Base-by-base conservation (phyloP, 202 grass and related monocot species). In the Setaria italica region DNA sequence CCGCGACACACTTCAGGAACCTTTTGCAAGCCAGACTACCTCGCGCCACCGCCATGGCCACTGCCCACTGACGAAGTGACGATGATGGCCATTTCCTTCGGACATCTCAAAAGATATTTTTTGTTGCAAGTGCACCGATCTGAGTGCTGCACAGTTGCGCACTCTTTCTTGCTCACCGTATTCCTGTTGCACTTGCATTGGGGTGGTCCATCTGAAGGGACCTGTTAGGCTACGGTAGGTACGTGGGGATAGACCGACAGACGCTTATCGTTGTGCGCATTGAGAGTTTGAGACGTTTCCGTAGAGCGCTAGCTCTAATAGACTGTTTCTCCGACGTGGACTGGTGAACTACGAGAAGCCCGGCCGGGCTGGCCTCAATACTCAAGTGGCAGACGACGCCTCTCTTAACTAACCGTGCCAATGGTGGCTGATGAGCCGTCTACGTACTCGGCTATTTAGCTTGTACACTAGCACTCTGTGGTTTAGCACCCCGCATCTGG, bases 241-340 rank as follows among this genome's bases (percentile, higher is more conserved):
- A 41, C 39, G 39, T 41, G 39, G 37, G 37, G 39, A 41, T 41
- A 41, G 39, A 41, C 39, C 39, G 39, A 41, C 39, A 41, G 39
- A 41, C 39, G 6, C 39, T 41, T 41, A 41, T 41, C 39, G 4
- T 6, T 5, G 39, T 35, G 34, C 34, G 3, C 3, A 35, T 35
- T 35, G 34, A 35, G 34, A 35, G 34, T 35, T 35, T 35, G 25
- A 25, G 25, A 25, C 81, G 72, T 4, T 67, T 57, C 19, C n/a
- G 19, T 57, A 5, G 39, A 41, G 39, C 6, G 4, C 39, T 41
- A 41, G 39, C 4, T 4, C 39, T 41, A 41, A 41, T 5, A 20
- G 19, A 53, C 51, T 16, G 19, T 57, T 57, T 77, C 49, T 45
- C 39, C 37, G 82, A 77, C 49, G 17, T 46, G 49, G 72, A 84